Evolutionary conservation across 2,329 filamentous ascomycete species (phyloP).

Genomic region (Epichloe aotearoae): DNA sequence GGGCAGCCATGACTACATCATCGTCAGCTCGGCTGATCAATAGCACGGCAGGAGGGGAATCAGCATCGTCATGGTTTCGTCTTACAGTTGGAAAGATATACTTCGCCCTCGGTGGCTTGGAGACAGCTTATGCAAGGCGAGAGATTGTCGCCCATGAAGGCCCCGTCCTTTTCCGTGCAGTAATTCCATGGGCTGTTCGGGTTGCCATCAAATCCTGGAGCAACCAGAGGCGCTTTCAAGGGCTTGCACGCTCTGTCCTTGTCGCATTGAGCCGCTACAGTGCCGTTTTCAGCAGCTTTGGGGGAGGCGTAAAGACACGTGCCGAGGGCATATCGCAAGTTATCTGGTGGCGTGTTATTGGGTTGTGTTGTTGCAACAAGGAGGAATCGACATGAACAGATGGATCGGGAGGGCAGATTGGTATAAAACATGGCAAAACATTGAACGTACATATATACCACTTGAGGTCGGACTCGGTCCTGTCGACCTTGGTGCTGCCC

Average conservation of each 20-base stretch:
- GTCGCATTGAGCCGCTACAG: constrained; percentile 28
- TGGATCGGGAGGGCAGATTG: too few species aligned
- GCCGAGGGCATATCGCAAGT: constrained; percentile 33
- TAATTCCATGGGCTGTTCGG: constrained; percentile 22
- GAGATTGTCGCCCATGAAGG: constrained; percentile 18
- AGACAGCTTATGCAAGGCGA: constrained; percentile 31
- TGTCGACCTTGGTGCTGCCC: constrained; percentile 27
- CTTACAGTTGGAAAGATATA: constrained; percentile 37
- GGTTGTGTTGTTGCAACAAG: background rate
- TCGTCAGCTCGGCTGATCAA: background rate
- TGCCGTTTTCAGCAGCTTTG: constrained; percentile 17
- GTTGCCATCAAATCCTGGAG: constrained; percentile 15
- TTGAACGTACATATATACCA: constrained; percentile 34
- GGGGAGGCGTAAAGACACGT: constrained; percentile 29
- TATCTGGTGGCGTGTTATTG: constrained; percentile 23
- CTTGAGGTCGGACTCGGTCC: constrained; percentile 25
- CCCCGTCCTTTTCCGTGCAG: constrained; percentile 25
- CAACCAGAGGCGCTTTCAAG: constrained; percentile 24
- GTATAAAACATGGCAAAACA: too few species aligned
- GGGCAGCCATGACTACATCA: constrained; percentile 30
- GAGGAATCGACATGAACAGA: too few species aligned
- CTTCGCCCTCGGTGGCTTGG: constrained; percentile 24
- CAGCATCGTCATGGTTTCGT: background rate
- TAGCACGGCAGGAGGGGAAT: too few species aligned
- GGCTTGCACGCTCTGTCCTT: constrained; percentile 27